These are phyloP conservation scores for Trichosporon faecale DNA, from an alignment of 1,284 basidiomycete species.

Conservation along the genomic window DNA sequence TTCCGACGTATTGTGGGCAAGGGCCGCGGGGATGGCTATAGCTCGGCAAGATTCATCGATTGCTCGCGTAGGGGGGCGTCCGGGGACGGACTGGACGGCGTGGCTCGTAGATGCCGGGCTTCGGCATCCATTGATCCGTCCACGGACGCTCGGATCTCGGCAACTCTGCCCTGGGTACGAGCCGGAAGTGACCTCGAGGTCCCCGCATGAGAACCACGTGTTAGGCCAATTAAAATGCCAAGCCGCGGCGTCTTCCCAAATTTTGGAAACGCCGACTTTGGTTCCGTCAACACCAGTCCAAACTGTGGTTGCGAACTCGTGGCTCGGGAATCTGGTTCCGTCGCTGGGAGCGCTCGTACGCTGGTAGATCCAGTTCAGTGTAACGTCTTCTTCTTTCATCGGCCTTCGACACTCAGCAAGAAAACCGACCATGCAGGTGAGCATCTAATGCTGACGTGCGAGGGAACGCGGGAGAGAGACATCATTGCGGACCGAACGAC, in stretches of 20 bases:
- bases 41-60: not conserved
- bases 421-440: constrained; percentile 12
- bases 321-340: constrained; percentile 3
- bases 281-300: not conserved
- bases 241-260: not conserved
- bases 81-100: not conserved
- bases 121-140: constrained; percentile 5
- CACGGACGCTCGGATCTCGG: constrained; percentile 8
- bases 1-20: not conserved
- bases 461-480: not conserved
- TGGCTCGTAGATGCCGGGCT: not conserved
- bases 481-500: not conserved
- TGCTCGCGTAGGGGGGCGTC: too few species aligned
- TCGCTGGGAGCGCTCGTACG: constrained; percentile 1
- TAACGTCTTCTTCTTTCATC: constrained; percentile 11
- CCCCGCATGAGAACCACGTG: not conserved
- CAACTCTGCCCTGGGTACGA: not conserved
- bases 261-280: not conserved
- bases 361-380: constrained; percentile 1
- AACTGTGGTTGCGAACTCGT: constrained; percentile 11
- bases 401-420: constrained; percentile 12
- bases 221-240: not conserved
- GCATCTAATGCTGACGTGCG: constrained; percentile 1
- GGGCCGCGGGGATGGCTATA: not conserved
- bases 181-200: not conserved